Percentiles rank a stretch among this genome's conserved stretches.
Conservation (phyloP, 2,329 filamentous ascomycete species). For the Aspergillus quadricinctus region DNA sequence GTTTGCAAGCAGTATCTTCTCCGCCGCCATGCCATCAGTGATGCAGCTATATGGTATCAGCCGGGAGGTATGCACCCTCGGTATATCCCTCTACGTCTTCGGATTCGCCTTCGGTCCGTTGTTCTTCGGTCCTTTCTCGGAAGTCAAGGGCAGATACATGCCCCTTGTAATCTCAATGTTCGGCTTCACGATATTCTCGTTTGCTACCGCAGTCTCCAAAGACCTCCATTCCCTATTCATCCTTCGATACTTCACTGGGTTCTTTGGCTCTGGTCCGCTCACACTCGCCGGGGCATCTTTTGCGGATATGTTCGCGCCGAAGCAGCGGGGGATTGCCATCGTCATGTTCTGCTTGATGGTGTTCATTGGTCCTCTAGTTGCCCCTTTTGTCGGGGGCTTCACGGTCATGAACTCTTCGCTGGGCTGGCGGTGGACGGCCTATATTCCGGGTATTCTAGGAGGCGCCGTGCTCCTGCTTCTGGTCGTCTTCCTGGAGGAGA, state of each 20-base stretch:
- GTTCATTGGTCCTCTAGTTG: slow-evolving; percentile 35
- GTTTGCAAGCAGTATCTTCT: slow-evolving; percentile 19
- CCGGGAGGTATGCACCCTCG: slow-evolving; percentile 7
- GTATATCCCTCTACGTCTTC: neutral
- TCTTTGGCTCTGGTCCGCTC: slow-evolving; percentile 38
- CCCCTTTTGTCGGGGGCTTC: slow-evolving; percentile 37
- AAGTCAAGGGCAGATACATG: slow-evolving; percentile 38
- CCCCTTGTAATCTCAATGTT: slow-evolving; percentile 38
- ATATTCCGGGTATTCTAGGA: slow-evolving; percentile 36
- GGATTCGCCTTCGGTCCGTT: neutral
- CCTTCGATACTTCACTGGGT: slow-evolving; percentile 39
- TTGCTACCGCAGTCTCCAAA: slow-evolving; percentile 38
- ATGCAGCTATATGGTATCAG: slow-evolving; percentile 10
- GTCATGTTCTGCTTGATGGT: slow-evolving; percentile 37
- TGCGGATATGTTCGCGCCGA: slow-evolving; percentile 19
- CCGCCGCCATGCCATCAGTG: slow-evolving; percentile 10
- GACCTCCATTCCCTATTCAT: slow-evolving; percentile 33
- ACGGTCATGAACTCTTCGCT: slow-evolving; percentile 26
- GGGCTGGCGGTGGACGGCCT: slow-evolving; percentile 41
- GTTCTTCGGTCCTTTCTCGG: slow-evolving; percentile 9
- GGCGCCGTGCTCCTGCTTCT: slow-evolving; percentile 13
- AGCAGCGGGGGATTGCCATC: slow-evolving; percentile 20
- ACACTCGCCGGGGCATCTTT: slow-evolving; percentile 35
- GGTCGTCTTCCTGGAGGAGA: slow-evolving; percentile 28
- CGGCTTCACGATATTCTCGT: slow-evolving; percentile 39